These are phyloP conservation scores for Starmera caribaea DNA, from an alignment of 805 yeast species.

Conservation along the genomic window DNA sequence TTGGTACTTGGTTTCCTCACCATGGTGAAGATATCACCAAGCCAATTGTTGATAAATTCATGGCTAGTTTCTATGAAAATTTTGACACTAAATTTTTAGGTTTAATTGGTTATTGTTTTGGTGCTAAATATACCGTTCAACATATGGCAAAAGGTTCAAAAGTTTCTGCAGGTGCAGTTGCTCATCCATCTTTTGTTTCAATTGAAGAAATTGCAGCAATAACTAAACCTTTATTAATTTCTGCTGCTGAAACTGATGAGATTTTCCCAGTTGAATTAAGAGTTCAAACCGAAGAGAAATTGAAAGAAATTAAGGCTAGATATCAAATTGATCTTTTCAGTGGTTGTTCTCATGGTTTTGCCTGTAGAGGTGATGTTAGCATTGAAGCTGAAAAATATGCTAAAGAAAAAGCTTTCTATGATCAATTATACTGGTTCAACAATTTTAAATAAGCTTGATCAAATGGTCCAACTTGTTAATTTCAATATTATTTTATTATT, in stretches of 20 bases:
- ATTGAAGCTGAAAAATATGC: slow-evolving; percentile 50
- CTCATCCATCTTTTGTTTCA: slow-evolving; percentile 70
- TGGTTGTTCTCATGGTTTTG: slow-evolving; percentile 63
- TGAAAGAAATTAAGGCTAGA: slow-evolving; percentile 36
- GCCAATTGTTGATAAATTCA: slow-evolving; percentile 35
- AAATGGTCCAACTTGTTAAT: too few species aligned
- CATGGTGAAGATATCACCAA: slow-evolving; percentile 36
- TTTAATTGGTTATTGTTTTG: slow-evolving; percentile 70
- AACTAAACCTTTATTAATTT: slow-evolving; percentile 50
- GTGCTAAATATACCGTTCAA: slow-evolving; percentile 55
- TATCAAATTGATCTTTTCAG: slow-evolving; percentile 51
- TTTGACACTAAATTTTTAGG: slow-evolving; percentile 36
- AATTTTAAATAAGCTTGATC: slow-evolving; percentile 3
- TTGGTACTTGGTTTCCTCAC: slow-evolving; percentile 35
- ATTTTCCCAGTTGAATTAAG: slow-evolving; percentile 54
- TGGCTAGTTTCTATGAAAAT: slow-evolving; percentile 32
- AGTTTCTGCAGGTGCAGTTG: slow-evolving; percentile 53
- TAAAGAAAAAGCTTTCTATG: slow-evolving; percentile 48
- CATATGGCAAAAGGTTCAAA: slow-evolving; percentile 25
- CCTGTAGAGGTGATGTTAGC: slow-evolving; percentile 63
- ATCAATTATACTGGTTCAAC: slow-evolving; percentile 22
- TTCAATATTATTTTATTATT: too few species aligned
- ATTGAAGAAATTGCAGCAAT: slow-evolving; percentile 51
- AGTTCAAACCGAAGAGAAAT: slow-evolving; percentile 44
- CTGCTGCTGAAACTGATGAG: slow-evolving; percentile 60